Percentiles rank a stretch among this genome's conserved stretches.
These are phyloP conservation scores for Athelia psychrophila DNA, from an alignment of 1,284 basidiomycete species.

Conservation along the genomic window DNA sequence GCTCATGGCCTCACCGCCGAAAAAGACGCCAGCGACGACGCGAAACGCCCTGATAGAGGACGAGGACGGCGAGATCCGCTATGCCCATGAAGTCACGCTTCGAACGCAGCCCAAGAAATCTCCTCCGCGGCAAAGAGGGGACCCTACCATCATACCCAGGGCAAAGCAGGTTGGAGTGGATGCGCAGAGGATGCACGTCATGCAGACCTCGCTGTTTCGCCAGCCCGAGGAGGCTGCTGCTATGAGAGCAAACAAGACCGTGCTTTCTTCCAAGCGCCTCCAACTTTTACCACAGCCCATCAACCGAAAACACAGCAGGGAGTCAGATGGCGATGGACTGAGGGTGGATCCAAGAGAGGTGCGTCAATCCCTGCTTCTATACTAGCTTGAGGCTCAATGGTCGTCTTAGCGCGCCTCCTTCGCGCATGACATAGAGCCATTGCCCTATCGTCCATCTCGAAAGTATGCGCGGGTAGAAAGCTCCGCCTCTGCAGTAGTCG, in stretches of 20 bases:
- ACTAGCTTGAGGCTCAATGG: slow-evolving; percentile 3
- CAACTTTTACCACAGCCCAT: slow-evolving; percentile 34
- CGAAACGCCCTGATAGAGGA: slow-evolving; percentile 47
- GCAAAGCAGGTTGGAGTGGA: slow-evolving; percentile 72
- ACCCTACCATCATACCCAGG: slow-evolving; percentile 54
- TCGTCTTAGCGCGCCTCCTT: slow-evolving; percentile 68
- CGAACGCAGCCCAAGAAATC: slow-evolving; percentile 19
- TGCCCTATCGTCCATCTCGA: slow-evolving; percentile 61
- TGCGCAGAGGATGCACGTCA: slow-evolving; percentile 83
- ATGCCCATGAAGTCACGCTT: slow-evolving; percentile 40
- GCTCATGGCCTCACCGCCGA: slow-evolving; percentile 24
- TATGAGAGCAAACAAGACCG: slow-evolving; percentile 37
- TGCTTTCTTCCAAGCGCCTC: slow-evolving; percentile 26
- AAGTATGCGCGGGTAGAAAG: slow-evolving; percentile 70
- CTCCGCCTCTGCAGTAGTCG: slow-evolving; percentile 59
- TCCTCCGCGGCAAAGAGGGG: slow-evolving; percentile 25
- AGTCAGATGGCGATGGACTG: slow-evolving; percentile 67
- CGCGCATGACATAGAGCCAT: slow-evolving; percentile 64
- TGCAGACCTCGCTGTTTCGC: slow-evolving; percentile 87
- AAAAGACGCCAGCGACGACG: slow-evolving; percentile 11
- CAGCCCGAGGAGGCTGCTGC: slow-evolving; percentile 67
- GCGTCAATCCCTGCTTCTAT: slow-evolving; percentile 15
- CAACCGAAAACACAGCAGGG: slow-evolving; percentile 72
- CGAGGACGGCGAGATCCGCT: slow-evolving; percentile 44
- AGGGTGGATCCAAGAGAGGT: slow-evolving; percentile 67